These are phyloP conservation scores for Picea glauca DNA, from an alignment of 75 land plant genomes.

Conservation along the genomic window DNA sequence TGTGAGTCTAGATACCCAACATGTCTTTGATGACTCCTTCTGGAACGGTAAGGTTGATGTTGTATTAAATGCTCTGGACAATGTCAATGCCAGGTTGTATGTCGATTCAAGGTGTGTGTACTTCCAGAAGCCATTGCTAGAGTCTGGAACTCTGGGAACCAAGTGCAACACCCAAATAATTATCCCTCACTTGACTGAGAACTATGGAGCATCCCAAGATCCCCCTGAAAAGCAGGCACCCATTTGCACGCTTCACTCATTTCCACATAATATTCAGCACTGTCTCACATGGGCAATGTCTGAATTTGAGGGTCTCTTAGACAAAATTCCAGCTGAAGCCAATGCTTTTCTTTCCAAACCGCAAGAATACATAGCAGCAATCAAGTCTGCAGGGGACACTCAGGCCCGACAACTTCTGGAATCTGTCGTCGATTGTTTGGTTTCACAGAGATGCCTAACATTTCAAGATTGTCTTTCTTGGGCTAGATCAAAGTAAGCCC, in stretches of 20 bases:
- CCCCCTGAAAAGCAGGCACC: constrained; percentile 99
- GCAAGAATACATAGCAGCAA: constrained; percentile 54
- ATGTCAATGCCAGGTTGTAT: constrained; percentile 87
- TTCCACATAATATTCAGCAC: constrained; percentile 93
- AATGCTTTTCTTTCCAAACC: constrained; percentile 66
- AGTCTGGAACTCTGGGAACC: constrained; percentile 89
- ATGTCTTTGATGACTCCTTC: constrained; percentile 83
- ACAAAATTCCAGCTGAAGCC: constrained; percentile 85
- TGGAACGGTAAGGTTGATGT: constrained; percentile 71
- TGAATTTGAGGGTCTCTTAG: constrained; percentile 90
- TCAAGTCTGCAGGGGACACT: constrained; percentile 84
- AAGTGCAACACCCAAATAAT: constrained; percentile 97
- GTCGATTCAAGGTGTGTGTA: constrained; percentile 85
- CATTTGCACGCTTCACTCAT: constrained; percentile 95
- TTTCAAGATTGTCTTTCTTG: constrained; percentile 84
- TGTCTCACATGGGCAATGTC: constrained; percentile 95
- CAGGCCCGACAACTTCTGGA: constrained; percentile 82
- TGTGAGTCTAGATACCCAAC: constrained; percentile 77
- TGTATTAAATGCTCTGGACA: constrained; percentile 87
- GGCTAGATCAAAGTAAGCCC: constrained; percentile 67
- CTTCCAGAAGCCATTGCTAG: constrained; percentile 90
- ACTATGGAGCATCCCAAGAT: constrained; percentile 95
- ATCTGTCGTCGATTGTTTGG: constrained; percentile 76
- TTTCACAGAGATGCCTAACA: constrained; percentile 60
- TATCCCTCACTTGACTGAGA: constrained; percentile 90